Evolutionary conservation across 352 stramenopile genomes (phyloP).

Genomic region (Globisporangium apiculatum): DNA sequence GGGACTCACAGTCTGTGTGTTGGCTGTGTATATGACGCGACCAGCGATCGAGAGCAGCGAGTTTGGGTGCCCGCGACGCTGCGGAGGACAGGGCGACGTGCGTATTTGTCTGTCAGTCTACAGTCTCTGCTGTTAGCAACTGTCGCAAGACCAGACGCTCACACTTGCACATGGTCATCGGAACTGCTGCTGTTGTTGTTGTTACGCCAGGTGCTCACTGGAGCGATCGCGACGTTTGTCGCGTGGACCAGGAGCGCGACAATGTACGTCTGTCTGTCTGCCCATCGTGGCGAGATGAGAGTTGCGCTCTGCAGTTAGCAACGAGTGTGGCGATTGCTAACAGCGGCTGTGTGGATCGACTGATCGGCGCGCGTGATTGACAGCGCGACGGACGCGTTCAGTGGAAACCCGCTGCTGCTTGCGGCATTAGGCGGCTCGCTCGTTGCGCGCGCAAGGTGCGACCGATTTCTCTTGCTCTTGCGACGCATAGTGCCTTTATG

Average conservation of each 20-base stretch:
- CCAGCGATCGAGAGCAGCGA: slow-evolving; percentile 54
- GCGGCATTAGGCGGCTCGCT: slow-evolving; percentile 74
- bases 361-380: background rate
- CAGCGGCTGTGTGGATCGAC: background rate
- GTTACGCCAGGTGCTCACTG: slow-evolving; percentile 57
- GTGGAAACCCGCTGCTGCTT: slow-evolving; percentile 49
- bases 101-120: background rate
- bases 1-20: no score
- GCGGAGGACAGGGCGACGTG: slow-evolving; percentile 90
- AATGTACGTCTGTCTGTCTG: slow-evolving; percentile 22
- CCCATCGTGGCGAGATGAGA: no score
- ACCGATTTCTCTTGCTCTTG: no score
- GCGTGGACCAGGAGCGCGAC: slow-evolving; percentile 49
- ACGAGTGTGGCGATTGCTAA: background rate
- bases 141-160: background rate
- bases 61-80: slow-evolving; percentile 77
- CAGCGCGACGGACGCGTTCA: slow-evolving; percentile 13
- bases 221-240: slow-evolving; percentile 73
- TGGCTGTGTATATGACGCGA: background rate
- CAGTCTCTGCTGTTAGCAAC: background rate
- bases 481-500: background rate
- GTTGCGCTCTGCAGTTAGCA: no score
- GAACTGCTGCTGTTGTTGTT: no score
- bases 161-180: no score
- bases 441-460: slow-evolving; percentile 67